Base-by-base conservation (phyloP, 108 stramenopile genomes). In the Poteriospumella lacustris region DNA sequence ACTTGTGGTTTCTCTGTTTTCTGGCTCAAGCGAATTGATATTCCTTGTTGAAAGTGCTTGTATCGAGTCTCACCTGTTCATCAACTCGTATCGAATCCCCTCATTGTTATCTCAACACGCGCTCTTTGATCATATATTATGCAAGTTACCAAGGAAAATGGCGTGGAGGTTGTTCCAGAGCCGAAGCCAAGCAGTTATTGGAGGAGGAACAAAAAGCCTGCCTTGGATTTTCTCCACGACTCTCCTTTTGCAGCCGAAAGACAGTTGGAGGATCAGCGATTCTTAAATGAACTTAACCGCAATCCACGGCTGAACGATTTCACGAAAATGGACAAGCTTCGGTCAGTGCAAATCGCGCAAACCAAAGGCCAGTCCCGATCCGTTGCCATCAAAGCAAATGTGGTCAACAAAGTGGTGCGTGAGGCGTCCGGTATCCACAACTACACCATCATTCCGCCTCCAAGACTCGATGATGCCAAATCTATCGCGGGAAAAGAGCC, bases 401-500 rank as follows among this genome's bases (percentile, higher is more conserved):
- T 34, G 9, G 60, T 64, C 12, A 64, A 64, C 31, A 64, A 64
- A 34, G 28, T 64, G 28, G 60, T 64, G 36, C 15, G 60, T 5
- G 60, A 64, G 31, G 60, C 60, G 9, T 12, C 60, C 9, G 60
- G 60, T 26, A 64, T 64, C 36, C 60, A 64, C 31, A 64, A 64
- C 36, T 64, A 64, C 31, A 64, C 60, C 3, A 64, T 64, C 60
- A 34, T 64, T 12, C 60, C 60, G 28, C 60, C 60, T 34, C 60
- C 60, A 12, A 3, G 60, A 12, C 52, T 19, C 19, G 52, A 56
- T 15, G 31, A 64, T 33, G 60, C 28, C 36, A 26, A 26, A 12
- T 15, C 15, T 52, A 19, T 52, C 47, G n/a, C n/a, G n/a, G n/a
- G n/a, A n/a, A 52, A 52, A 52, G 47, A 52, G 19, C 9, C 19